phyloP scores from a whole-genome alignment of 345 rosid species.

The Boechera divaricarpa region DNA sequence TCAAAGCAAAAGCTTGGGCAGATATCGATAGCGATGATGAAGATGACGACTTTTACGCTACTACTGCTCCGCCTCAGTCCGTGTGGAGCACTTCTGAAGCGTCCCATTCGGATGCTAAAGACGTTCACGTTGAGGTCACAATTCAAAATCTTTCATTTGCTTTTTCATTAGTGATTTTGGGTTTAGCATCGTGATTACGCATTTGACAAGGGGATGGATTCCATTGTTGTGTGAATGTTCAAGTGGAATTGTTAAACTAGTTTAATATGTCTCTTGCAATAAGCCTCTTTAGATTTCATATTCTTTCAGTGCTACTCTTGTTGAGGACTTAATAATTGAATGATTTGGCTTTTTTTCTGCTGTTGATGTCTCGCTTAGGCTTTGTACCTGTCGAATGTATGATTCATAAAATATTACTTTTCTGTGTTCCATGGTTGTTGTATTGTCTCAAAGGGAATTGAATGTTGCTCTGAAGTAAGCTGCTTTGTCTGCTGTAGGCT shows the following conservation, averaged over 20 bases:
- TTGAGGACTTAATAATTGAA: background rate
- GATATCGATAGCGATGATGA: constrained; percentile 65
- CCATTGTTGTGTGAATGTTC: background rate
- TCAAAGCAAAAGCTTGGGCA: constrained; percentile 61
- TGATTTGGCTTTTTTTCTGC: background rate
- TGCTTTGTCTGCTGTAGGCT: background rate
- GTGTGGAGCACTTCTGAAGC: constrained; percentile 48
- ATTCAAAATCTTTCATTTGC: background rate
- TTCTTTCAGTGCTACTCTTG: constrained; percentile 13
- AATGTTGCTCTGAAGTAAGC: constrained; percentile 1
- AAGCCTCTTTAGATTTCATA: constrained; percentile 3
- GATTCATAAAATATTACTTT: background rate
- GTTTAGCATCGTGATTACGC: too few relatives aligned
- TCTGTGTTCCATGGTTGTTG: background rate
- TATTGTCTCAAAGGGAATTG: background rate
- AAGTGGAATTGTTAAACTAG: constrained; percentile 6
- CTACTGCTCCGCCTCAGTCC: constrained; percentile 55
- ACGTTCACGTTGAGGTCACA: constrained; percentile 46
- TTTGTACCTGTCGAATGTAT: constrained; percentile 1
- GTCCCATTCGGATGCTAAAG: constrained; percentile 40
- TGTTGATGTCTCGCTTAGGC: constrained; percentile 8
- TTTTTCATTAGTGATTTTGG: background rate
- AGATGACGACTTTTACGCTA: constrained; percentile 60
- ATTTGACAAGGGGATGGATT: background rate
- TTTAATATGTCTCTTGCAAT: background rate